Evolutionary conservation across 768 basidiomycete genomes (phyloP), one percentile per base, ranked within the genome.

Genomic region (Suillus subaureus): DNA sequence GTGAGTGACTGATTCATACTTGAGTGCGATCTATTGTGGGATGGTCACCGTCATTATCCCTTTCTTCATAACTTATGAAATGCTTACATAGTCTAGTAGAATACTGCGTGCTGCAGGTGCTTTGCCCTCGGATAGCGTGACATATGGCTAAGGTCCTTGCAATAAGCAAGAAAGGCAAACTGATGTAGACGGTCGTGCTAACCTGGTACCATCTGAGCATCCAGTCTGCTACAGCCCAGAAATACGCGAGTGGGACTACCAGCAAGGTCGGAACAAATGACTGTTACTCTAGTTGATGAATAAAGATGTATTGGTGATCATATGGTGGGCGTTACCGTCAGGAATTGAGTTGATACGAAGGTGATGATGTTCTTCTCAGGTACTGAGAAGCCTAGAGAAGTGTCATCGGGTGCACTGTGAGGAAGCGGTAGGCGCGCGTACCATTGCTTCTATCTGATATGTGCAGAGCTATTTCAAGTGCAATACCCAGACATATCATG

Each of bases 61-160:
- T 16, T 40, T 4, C 9, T 39, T 39, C 8, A 39, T 39, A 3
- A 58, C 11, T 13, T n/a, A n/a, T 15, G 21, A 55, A 35, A 21
- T 58, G 67, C 86, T 58, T 68, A 89, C 88, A 74, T 91, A 91
- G 73, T 91, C 86, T 31, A 89, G 71, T 21, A 92, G 77, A n/a
- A 92, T 73, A 61, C 85, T 85, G 67, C 87, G 84, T 63, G 87
- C 80, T 1, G 89, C 88, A 2, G 78, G 73, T 1, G 83, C 84
- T 66, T 77, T 77, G 2, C 88, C 89, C 68, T 80, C 77, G 21
- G 84, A 80, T 33, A 92, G 75, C 7, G 81, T 75, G 6, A 92
- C 78, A 66, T 89, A 91, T 3, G 90, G 89, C 89, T 91, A 65
- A 39, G 9, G 18, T 4, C 57, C 26, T 8, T 40, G 16, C 26